These are phyloP conservation scores for Lentinus tigrinus DNA, from an alignment of 768 basidiomycete species.

Conservation along the genomic window DNA sequence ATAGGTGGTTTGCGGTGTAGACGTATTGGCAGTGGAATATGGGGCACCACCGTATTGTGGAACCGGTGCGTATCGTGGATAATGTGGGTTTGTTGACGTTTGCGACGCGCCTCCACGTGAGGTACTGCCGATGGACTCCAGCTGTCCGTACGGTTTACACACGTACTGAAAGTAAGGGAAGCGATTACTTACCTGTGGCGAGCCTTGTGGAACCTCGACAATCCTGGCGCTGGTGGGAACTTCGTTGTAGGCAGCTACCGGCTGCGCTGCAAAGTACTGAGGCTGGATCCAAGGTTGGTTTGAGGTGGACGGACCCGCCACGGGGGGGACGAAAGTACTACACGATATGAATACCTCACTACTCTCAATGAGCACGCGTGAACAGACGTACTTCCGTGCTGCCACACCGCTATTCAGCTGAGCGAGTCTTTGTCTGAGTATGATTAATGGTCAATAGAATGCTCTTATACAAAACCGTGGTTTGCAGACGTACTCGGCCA, in stretches of 20 bases:
- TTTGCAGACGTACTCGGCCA: constrained; percentile 40
- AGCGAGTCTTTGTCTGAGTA: constrained; percentile 2
- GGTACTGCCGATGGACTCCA: too few relatives aligned
- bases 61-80: too few relatives aligned
- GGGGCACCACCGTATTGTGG: too few relatives aligned
- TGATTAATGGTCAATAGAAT: not conserved
- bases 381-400: not conserved
- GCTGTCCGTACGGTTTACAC: not conserved
- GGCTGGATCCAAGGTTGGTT: not conserved
- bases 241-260: not conserved
- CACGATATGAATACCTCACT: not conserved
- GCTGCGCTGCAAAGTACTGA: not conserved
- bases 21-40: too few relatives aligned
- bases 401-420: not conserved
- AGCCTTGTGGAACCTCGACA: constrained; percentile 25
- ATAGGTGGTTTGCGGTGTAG: too few relatives aligned
- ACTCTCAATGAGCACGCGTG: not conserved
- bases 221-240: constrained; percentile 35
- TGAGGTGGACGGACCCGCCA: not conserved
- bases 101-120: too few relatives aligned
- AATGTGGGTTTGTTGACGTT: too few relatives aligned
- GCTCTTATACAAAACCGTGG: not conserved
- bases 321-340: not conserved
- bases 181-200: not conserved
- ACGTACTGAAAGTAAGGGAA: not conserved